Base-by-base conservation (phyloP, 1,284 basidiomycete genomes). In the Trametes polyzona region DNA sequence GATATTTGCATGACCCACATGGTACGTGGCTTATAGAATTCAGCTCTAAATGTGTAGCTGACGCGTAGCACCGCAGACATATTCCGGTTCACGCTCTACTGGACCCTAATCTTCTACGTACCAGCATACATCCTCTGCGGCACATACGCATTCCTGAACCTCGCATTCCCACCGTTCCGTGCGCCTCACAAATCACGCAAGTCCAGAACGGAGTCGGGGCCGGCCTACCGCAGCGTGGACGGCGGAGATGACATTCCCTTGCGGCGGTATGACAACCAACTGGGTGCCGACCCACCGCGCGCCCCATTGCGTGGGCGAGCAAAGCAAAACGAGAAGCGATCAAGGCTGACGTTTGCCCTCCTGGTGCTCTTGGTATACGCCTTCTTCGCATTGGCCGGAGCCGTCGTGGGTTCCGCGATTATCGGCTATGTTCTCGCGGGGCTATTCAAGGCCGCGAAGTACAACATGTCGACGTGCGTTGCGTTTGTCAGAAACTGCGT, bases 31-130 rank as follows among this genome's bases (percentile, higher is more conserved):
- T 1, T 26, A 7, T 17, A 4, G 24, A 14, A 27, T 4, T 7
- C n/a, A n/a, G 4, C 3, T 7, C 24, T 5, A 16, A 26, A n/a
- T n/a, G n/a, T 14, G 21, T 17, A 12, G 44, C 50, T 47, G 29
- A 53, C 35, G 29, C 36, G n/a, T 35, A 27, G 27, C 41, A 32
- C 30, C 12, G 12, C 61, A 93, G 92, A 91, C 57, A 76, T 94
- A 52, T 95, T 93, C 76, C 79, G 78, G 26, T 95, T 92, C 74
- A 95, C 91, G 9, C 77, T 95, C 29, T 94, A 88, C 70, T 95
- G 93, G 93, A 90, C 84, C 1, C 72, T 95, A 27, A 78, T 91
- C 51, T 85, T 94, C 65, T 83, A 92, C 70, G 80, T 81, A 2
- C 88, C 88, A 1, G 74, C 87, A 42, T 93, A 90, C 69, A 67